A percentile compares a stretch with the other conserved stretches of the same genome.
phyloP scores from a whole-genome alignment of 1,139 yeast species.

The Lipomyces yarrowii region DNA sequence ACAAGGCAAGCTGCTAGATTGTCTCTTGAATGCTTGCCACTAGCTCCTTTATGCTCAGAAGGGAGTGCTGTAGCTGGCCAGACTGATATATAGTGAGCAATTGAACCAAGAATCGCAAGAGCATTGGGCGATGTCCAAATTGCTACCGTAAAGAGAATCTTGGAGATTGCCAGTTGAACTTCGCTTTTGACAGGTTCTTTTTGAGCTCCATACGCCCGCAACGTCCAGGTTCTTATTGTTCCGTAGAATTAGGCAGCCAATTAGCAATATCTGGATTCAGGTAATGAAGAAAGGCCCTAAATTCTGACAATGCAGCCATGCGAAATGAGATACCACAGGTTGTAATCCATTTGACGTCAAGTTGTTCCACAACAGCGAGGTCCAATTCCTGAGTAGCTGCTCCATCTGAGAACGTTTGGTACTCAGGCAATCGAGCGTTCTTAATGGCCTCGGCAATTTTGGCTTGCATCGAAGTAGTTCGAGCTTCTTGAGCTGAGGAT shows the following conservation, averaged over 20 bases:
- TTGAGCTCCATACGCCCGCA: not conserved
- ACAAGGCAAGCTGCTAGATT: not conserved
- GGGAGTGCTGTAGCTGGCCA: not conserved
- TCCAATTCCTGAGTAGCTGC: not conserved
- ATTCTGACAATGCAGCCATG: no score
- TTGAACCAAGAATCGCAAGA: not conserved
- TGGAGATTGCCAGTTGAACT: not conserved
- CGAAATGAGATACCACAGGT: no score
- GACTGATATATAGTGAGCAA: not conserved
- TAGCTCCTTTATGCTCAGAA: not conserved
- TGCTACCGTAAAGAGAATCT: not conserved
- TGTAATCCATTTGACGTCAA: no score
- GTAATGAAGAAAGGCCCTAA: no score
- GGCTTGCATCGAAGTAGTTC: not conserved
- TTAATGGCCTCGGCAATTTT: not conserved
- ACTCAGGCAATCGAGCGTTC: not conserved
- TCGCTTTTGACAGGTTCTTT: not conserved
- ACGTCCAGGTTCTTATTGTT: not conserved
- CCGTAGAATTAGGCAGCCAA: no score
- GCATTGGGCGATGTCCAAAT: not conserved
- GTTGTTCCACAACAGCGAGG: not conserved
- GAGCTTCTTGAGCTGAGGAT: conserved; percentile 1
- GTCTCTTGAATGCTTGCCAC: not conserved
- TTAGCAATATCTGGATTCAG: no score
- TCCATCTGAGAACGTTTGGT: not conserved